Evolutionary conservation across 2,329 filamentous ascomycete genomes (phyloP).

Genomic region (Didymella glomerata): DNA sequence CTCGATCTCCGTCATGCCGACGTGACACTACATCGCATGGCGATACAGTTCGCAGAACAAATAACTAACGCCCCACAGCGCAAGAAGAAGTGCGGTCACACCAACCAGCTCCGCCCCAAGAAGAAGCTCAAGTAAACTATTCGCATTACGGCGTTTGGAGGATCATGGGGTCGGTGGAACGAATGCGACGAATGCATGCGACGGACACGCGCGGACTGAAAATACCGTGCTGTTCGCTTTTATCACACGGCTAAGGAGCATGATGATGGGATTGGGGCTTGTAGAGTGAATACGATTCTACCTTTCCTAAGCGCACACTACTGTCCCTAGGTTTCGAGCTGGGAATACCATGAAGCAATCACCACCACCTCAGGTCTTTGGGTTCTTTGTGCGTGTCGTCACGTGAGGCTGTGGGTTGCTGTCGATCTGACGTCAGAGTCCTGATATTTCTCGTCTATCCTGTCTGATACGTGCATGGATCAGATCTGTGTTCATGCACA

Average conservation of each 20-base stretch:
- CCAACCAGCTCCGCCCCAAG: constrained; percentile 99
- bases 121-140: constrained; percentile 96
- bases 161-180: constrained; percentile 40
- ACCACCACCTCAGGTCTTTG: constrained; percentile 9
- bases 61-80: constrained; percentile 40
- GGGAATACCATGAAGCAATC: constrained; percentile 23
- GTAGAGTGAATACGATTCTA: constrained; percentile 50
- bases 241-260: constrained; percentile 38
- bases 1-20: neutral
- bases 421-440: neutral
- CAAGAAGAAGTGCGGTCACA: constrained; percentile 99
- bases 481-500: no score
- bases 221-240: constrained; percentile 33
- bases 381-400: constrained; percentile 2
- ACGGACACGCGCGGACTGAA: constrained; percentile 32
- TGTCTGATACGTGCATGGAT: no score
- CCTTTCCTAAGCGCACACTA: constrained; percentile 34
- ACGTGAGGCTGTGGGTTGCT: neutral
- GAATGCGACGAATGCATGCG: constrained; percentile 46
- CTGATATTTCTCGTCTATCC: neutral
- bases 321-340: constrained; percentile 24
- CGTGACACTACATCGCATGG: neutral
- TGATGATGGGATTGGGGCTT: constrained; percentile 39
- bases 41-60: neutral
- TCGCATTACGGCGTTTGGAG: constrained; percentile 50